phyloP scores from a whole-genome alignment of 2,329 filamentous ascomycete genomes.

The Penicillium decumbens region DNA sequence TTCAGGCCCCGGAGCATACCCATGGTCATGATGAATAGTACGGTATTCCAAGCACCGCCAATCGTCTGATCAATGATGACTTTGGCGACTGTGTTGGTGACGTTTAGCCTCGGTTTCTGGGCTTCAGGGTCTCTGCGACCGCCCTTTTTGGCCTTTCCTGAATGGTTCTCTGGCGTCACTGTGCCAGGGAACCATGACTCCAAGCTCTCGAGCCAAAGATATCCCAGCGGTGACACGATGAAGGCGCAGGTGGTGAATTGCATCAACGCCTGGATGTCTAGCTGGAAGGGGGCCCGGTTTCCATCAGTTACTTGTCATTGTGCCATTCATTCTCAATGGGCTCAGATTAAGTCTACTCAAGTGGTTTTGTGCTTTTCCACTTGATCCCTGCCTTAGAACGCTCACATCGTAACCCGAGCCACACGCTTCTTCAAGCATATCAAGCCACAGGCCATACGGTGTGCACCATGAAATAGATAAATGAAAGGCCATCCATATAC shows the following conservation, averaged over 20 bases:
- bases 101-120: constrained; percentile 23
- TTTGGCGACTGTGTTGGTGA: constrained; percentile 46
- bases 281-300: constrained; percentile 39
- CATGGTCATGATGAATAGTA: constrained; percentile 54
- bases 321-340: not conserved
- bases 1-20: constrained; percentile 43
- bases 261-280: constrained; percentile 49
- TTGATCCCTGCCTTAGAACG: no score
- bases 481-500: constrained; percentile 26
- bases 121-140: not conserved
- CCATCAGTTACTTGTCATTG: not conserved
- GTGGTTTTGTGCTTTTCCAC: no score
- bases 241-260: constrained; percentile 54
- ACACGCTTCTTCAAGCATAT: no score
- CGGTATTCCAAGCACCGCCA: constrained; percentile 54
- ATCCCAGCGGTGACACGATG: constrained; percentile 54
- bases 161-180: not conserved
- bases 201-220: constrained; percentile 55
- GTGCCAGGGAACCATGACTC: constrained; percentile 51
- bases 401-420: no score
- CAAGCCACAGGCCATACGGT: no score
- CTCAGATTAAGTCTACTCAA: no score
- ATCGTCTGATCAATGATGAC: constrained; percentile 57
- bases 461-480: no score
- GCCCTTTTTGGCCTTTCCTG: constrained; percentile 14